Evolutionary conservation across 176 grass and related monocot species (phyloP).

Genomic region (Phyllostachys edulis): DNA sequence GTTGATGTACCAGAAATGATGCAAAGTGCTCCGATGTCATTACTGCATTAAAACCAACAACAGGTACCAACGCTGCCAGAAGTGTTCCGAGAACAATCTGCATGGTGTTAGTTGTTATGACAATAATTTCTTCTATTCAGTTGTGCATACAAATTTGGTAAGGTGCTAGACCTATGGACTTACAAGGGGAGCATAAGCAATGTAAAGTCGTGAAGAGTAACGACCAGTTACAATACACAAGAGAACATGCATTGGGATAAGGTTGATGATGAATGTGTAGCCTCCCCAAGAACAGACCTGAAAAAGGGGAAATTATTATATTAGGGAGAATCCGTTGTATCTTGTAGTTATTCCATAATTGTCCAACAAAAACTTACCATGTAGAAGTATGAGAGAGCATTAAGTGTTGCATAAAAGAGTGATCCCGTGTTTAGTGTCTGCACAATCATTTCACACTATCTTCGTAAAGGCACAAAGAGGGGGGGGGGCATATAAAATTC

Average conservation of each 20-base stretch:
- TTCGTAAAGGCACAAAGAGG: background rate
- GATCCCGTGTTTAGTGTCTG: conserved; percentile 84
- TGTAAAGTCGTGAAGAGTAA: conserved; percentile 77
- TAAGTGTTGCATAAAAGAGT: conserved; percentile 82
- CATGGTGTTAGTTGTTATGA: background rate
- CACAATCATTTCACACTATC: conserved; percentile 20
- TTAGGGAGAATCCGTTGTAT: background rate
- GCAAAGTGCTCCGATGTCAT: conserved; percentile 99
- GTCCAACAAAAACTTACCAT: conserved; percentile 54
- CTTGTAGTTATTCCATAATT: background rate
- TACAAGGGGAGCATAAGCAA: conserved; percentile 90
- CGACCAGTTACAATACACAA: conserved; percentile 79
- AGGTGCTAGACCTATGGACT: conserved; percentile 28
- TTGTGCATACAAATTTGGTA: background rate
- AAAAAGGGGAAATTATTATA: conserved; percentile 20
- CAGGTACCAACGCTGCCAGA: conserved; percentile 86
- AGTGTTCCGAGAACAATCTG: conserved; percentile 62
- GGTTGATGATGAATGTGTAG: conserved; percentile 92
- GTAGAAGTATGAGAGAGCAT: conserved; percentile 85
- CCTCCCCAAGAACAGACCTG: conserved; percentile 95
- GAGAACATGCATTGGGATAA: conserved; percentile 89
- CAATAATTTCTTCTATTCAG: background rate
- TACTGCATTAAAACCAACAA: conserved; percentile 99
- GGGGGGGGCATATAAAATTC: background rate
- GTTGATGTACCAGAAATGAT: conserved; percentile 76